phyloP scores from a whole-genome alignment of 305 asterid genomes.

The Fraxinus angustifolia region DNA sequence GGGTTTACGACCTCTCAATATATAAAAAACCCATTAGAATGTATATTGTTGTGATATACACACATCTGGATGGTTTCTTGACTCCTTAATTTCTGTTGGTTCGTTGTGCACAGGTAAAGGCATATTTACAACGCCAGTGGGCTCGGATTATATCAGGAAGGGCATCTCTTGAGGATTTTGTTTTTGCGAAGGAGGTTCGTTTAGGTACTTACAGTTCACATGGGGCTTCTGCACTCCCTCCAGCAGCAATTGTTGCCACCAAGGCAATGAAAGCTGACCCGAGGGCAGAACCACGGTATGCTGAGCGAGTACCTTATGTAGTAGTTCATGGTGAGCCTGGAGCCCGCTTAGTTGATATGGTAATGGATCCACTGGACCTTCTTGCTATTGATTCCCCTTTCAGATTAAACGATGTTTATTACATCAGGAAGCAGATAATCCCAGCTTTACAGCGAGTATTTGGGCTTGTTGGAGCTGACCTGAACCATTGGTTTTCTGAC shows the following conservation, averaged over 20 bases:
- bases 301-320: constrained; percentile 87
- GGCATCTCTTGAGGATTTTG: constrained; percentile 82
- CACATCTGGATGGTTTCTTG: constrained; percentile 1
- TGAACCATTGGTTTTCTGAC: constrained; percentile 78
- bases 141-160: constrained; percentile 77
- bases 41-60: neutral
- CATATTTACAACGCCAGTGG: constrained; percentile 85
- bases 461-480: constrained; percentile 87
- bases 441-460: constrained; percentile 88
- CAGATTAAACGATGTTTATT: constrained; percentile 77
- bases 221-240: constrained; percentile 67
- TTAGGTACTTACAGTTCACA: constrained; percentile 80
- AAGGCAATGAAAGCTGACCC: constrained; percentile 83
- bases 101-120: constrained; percentile 54
- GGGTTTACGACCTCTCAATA: neutral
- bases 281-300: constrained; percentile 94
- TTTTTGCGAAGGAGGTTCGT: constrained; percentile 97
- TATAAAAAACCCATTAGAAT: neutral
- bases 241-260: constrained; percentile 94
- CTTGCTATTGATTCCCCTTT: constrained; percentile 70
- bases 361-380: constrained; percentile 81
- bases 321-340: constrained; percentile 98
- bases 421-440: constrained; percentile 88
- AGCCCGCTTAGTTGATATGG: constrained; percentile 85
- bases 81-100: constrained; percentile 7